Evolutionary conservation across 176 grass and related monocot genomes (phyloP), one percentile per base, ranked within the genome.

Genomic region (Tuctoria greenei): DNA sequence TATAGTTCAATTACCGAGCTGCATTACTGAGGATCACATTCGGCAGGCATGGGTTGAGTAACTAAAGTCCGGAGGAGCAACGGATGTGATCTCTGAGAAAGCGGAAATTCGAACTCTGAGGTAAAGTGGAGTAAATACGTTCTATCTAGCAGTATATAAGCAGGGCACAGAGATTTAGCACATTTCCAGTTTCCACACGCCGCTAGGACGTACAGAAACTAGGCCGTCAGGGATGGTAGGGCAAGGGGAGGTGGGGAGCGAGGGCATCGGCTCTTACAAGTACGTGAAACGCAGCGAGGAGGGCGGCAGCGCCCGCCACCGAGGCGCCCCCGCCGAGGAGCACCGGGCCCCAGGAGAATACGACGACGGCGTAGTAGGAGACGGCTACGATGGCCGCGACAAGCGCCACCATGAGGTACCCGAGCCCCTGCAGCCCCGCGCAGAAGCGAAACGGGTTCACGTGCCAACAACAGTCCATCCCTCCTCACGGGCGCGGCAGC

Each of bases 351-450:
- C 94, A 97, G 37, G 81, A 75, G 46, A 61, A 90, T 69, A 86
- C 43, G 67, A 97, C 81, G 40, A 97, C 84, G 52, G 88, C 86
- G 86, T 93, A 97, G 88, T 97, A 97, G 63, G 89, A 90, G 56
- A 75, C 47, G 46, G 70, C 88, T 50, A 66, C 72, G 78, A 97
- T 92, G 45, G 79, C 91, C 23, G 40, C 81, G 40, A 97, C 79
- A 10, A 97, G 78, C 52, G 72, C 67, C 59, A 97, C 20, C 88
- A 92, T 86, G 72, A 93, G 61, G 83, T 93, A 94, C 17, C 95
- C 95, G 6, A 92, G 81, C 18, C 80, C 86, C 25, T 85, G 65
- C 21, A 88, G 84, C 9, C 75, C 75, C 18, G 72, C 43, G 84
- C 94, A 93, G 36, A 79, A 75, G 50, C 71, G 82, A 86, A 93